A percentile compares a stretch with the other conserved stretches of the same genome.
Evolutionary conservation across 2,329 filamentous ascomycete species (phyloP).

Genomic region (Microcyclospora tardicrescens): DNA sequence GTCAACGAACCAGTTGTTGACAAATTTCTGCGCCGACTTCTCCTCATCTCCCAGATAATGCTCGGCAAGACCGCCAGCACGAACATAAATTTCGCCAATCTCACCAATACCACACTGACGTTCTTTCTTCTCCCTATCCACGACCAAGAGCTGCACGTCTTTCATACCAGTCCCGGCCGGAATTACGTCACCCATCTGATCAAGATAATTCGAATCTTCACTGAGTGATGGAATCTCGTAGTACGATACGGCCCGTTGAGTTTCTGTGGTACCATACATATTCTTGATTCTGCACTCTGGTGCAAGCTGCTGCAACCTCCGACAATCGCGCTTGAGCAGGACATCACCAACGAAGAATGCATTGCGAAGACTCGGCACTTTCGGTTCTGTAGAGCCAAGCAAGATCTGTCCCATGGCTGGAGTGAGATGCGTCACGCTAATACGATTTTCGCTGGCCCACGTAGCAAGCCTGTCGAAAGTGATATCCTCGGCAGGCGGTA

Average conservation of each 20-base stretch:
- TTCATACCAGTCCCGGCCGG: constrained; percentile 78
- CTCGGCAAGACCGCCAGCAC: constrained; percentile 73
- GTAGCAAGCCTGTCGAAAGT: constrained; percentile 73
- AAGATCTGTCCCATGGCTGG: constrained; percentile 95
- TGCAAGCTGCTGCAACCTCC: constrained; percentile 60
- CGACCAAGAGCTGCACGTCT: constrained; percentile 77
- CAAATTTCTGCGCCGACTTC: constrained; percentile 62
- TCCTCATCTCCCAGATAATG: constrained; percentile 55
- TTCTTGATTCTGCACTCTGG: constrained; percentile 65
- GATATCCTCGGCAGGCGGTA: constrained; percentile 73
- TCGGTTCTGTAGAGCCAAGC: constrained; percentile 68
- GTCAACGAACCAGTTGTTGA: constrained; percentile 78
- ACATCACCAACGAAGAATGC: constrained; percentile 91
- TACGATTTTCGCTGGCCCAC: constrained; percentile 67
- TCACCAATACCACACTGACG: constrained; percentile 69
- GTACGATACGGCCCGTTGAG: constrained; percentile 67
- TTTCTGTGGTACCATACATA: constrained; percentile 85
- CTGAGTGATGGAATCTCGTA: constrained; percentile 59
- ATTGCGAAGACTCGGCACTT: constrained; percentile 45
- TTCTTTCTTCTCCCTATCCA: constrained; percentile 53
- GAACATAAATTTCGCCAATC: constrained; percentile 70
- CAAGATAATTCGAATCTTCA: constrained; percentile 50
- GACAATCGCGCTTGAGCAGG: constrained; percentile 72
- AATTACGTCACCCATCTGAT: constrained; percentile 59
- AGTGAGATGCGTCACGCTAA: constrained; percentile 77